A percentile compares a stretch with the other conserved stretches of the same genome.
Evolutionary conservation across 1,284 basidiomycete species (phyloP).

Genomic region (Violaceomyces palustris): DNA sequence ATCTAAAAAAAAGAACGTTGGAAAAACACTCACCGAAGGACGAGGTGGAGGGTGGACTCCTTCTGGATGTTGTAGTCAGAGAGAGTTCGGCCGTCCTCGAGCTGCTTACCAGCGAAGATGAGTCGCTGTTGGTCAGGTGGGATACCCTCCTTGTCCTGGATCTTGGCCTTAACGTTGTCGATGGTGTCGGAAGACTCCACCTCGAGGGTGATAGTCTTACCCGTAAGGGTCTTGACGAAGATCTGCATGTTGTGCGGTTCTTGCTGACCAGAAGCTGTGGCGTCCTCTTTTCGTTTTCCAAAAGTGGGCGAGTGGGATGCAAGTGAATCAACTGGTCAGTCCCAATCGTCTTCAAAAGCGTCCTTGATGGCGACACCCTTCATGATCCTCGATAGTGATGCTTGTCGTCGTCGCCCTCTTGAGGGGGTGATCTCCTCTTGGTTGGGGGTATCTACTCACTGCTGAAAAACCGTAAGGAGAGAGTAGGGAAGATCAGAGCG

Average conservation of each 20-base stretch:
- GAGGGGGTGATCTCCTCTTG: not conserved
- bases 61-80: slow-evolving; percentile 76
- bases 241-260: slow-evolving; percentile 44
- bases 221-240: slow-evolving; percentile 52
- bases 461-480: slow-evolving; percentile 24
- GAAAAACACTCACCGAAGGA: slow-evolving; percentile 24
- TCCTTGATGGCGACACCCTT: not conserved
- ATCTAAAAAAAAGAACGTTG: not conserved
- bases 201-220: slow-evolving; percentile 54
- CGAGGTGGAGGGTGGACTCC: slow-evolving; percentile 50
- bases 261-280: slow-evolving; percentile 47
- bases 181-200: slow-evolving; percentile 54
- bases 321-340: slow-evolving; percentile 1
- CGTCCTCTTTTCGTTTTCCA: slow-evolving; percentile 21
- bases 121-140: slow-evolving; percentile 94
- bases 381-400: not conserved
- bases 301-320: not conserved
- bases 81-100: slow-evolving; percentile 59
- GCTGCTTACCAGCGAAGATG: slow-evolving; percentile 97
- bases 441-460: slow-evolving; percentile 18
- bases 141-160: slow-evolving; percentile 65
- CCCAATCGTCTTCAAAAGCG: not conserved
- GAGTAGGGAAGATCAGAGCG: slow-evolving; percentile 9
- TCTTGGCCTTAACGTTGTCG: slow-evolving; percentile 55
- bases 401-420: not conserved